A percentile compares a stretch with the other conserved stretches of the same genome.
Conservation (phyloP, 352 stramenopile species). For the Pythium phragmiticola region DNA sequence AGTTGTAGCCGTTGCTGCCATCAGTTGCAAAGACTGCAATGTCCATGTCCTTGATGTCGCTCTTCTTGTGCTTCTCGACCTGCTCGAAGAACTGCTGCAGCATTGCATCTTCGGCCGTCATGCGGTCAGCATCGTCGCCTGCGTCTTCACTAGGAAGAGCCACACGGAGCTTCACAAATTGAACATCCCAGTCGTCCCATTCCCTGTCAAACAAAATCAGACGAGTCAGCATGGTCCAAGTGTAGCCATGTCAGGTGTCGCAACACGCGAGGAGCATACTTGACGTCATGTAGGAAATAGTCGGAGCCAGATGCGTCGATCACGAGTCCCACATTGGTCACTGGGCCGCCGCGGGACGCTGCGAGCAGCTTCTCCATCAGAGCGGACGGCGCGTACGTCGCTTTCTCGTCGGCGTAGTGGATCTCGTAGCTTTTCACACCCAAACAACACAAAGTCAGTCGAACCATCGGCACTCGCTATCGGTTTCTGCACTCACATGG, state of each 20-base stretch:
- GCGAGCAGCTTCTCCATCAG: constrained; percentile 85
- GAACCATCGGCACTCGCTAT: not conserved
- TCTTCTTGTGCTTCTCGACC: constrained; percentile 50
- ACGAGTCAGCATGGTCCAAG: not conserved
- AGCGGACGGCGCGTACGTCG: constrained; percentile 58
- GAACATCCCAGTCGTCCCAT: constrained; percentile 87
- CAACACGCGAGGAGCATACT: constrained; percentile 39
- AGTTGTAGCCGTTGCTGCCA: constrained; percentile 49
- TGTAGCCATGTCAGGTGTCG: constrained; percentile 1
- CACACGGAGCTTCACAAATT: constrained; percentile 67
- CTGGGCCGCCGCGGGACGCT: constrained; percentile 48
- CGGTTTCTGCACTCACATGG: constrained; percentile 44
- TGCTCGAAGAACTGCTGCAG: constrained; percentile 56
- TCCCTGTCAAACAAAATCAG: constrained; percentile 40
- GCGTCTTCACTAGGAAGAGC: constrained; percentile 22
- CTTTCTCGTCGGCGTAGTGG: constrained; percentile 55
- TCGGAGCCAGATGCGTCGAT: constrained; percentile 76
- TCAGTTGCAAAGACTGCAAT: constrained; percentile 62
- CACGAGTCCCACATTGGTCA: constrained; percentile 72
- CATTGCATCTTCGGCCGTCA: constrained; percentile 52
- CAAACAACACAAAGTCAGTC: not conserved
- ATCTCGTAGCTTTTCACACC: constrained; percentile 70
- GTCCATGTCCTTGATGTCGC: constrained; percentile 72
- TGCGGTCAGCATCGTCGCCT: constrained; percentile 32
- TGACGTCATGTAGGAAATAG: constrained; percentile 69